Evolutionary conservation across 352 stramenopile species (phyloP), one percentile per base, ranked within the genome.

Genomic region (Phytophthora hibernalis): DNA sequence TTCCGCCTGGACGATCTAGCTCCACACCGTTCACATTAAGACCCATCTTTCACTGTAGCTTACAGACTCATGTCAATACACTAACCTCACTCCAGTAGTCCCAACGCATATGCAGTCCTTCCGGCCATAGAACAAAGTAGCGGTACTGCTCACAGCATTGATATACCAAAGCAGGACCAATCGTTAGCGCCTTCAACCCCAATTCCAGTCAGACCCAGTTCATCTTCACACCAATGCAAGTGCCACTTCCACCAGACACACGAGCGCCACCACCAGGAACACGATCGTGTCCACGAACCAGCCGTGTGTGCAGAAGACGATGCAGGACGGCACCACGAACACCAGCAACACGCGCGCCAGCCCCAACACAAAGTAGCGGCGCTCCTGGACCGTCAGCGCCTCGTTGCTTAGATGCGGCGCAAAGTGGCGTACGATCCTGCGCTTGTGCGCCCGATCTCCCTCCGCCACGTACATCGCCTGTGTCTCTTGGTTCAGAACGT

Each of bases 391-490:
- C 28, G 35, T 61, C 24, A 94, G 76, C 59, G 54, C 67, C 20
- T 77, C 70, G 65, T 92, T 79, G 47, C 68, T 76, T 35, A 92
- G 48, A 51, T 92, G 83, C 52, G 83, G 84, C 47, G 83, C 83
- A 24, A 94, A 94, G 64, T 77, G 65, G 35, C 83, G 80, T 50
- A 92, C 79, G 73, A 92, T 88, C 58, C 87, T 87, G 54, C 82
- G 80, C 71, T 85, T 79, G 65, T 91, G 83, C 38, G 80, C 81
- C 28, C 83, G 71, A 66, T 83, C 72, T 10, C 37, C 70, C 12
- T 68, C 64, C 38, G 68, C 57, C 62, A 67, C 54, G 67, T 72
- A 72, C 74, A 87, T 68, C 30, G 18, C 18, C 9, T 33, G 51
- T 60, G 64, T 54, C 57, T 53, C 50, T 68, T 37, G 42, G 42